Base-by-base conservation (phyloP, 306 rosid species). In the Styphnolobium japonicum region DNA sequence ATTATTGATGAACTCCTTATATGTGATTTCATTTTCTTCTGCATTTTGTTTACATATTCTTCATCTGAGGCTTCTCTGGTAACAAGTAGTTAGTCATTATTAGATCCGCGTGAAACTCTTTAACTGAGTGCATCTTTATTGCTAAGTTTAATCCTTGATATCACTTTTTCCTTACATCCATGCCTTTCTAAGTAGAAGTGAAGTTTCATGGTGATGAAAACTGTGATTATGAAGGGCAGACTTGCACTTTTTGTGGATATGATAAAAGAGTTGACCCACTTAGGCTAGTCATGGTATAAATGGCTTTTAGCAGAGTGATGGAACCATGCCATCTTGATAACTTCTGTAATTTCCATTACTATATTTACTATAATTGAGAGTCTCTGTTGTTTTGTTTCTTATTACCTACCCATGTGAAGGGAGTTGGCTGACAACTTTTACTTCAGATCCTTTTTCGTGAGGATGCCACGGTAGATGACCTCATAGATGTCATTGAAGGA, bases 401-500 rank as follows among this genome's bases (percentile, higher is more conserved):
- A 18, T 37, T 9, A 60, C 56, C 53, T 12, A 29, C 42, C 71
- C 79, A 43, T 16, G 22, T 65, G 14, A 71, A 64, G 29, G 62
- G 66, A 62, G n/a, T 23, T 27, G 5, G 36, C 73, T 73, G 66
- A 46, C 52, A 37, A 15, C 51, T 87, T 80, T 60, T 67, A 69
- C 76, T 90, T 82, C 85, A 96, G 98, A 21, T 93, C 63, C 91
- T 96, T 69, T 96, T 96, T 84, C 98, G 99, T 36, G 99, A 96
- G 92, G 97, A 96, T 83, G 97, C 99, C 60, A 91, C 97, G 0
- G 99, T 93, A 78, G 99, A 96, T 71, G 99, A 96, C 78, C 94
- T 96, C 88, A 96, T 96, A 22, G 98, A 94, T 89, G 98, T 96
- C 31, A 96, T 96, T 84, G 99, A 96, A 87, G 98, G 98, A 76